Evolutionary conservation across 208 protist species (phyloP).

Genomic region (Crithidia brevicula): DNA sequence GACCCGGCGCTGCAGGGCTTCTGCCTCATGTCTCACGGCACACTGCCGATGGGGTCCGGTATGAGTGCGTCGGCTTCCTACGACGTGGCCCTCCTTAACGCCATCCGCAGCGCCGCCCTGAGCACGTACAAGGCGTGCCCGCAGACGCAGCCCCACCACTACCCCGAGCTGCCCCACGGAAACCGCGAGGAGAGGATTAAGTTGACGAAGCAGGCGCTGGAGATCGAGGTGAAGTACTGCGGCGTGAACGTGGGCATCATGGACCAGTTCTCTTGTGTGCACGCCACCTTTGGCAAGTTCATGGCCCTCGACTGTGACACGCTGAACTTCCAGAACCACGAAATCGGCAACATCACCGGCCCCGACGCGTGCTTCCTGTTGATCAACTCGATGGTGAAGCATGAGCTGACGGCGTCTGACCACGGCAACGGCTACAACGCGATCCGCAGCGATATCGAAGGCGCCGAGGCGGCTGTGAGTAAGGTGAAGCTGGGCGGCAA

Average conservation of each 20-base stretch:
- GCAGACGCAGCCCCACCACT: conserved; percentile 19
- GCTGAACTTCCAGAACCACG: conserved; percentile 52
- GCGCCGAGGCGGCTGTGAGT: conserved; percentile 49
- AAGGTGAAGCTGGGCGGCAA: conserved; percentile 53
- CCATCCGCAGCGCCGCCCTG: conserved; percentile 37
- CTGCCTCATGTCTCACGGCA: conserved; percentile 58
- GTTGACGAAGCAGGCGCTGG: conserved; percentile 62
- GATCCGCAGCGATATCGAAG: conserved; percentile 59
- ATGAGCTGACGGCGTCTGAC: conserved; percentile 47
- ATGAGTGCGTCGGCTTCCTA: conserved; percentile 80
- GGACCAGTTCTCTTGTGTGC: conserved; percentile 85
- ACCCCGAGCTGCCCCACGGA: conserved; percentile 35
- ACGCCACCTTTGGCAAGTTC: conserved; percentile 64
- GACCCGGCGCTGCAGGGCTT: conserved; percentile 51
- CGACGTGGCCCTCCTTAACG: conserved; percentile 51
- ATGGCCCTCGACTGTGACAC: conserved; percentile 82
- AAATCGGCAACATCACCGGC: conserved; percentile 49
- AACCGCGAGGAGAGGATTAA: conserved; percentile 45
- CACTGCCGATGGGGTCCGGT: conserved; percentile 74
- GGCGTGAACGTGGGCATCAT: conserved; percentile 89
- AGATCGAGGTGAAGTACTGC: conserved; percentile 75
- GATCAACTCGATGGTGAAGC: conserved; percentile 69
- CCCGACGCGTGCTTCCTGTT: conserved; percentile 63
- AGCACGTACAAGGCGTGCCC: conserved; percentile 27
- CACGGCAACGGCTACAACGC: conserved; percentile 59